These are phyloP conservation scores for Phyllosticta ampelicida DNA, from an alignment of 2,329 filamentous ascomycete genomes.

Conservation along the genomic window DNA sequence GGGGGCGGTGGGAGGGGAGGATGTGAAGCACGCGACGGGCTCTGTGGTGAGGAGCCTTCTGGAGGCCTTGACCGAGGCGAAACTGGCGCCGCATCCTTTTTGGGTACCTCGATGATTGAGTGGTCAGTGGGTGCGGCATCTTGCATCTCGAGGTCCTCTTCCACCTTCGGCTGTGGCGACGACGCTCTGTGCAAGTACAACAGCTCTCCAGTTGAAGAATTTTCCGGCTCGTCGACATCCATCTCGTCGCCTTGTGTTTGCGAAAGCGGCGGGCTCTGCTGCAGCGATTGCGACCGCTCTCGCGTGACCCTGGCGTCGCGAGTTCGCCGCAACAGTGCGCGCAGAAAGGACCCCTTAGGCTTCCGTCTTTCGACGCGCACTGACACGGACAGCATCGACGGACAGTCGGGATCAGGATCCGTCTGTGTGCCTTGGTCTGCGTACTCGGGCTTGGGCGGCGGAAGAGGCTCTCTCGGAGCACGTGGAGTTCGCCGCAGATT, in stretches of 20 bases:
- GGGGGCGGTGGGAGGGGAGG: conserved; percentile 24
- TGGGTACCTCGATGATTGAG: neutral
- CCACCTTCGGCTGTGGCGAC: conserved; percentile 9
- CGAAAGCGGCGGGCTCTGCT: conserved; percentile 11
- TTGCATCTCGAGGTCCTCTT: conserved; percentile 38
- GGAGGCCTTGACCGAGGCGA: conserved; percentile 13
- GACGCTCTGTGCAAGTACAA: conserved; percentile 9
- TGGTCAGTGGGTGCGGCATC: conserved; percentile 23
- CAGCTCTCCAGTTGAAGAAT: conserved; percentile 16
- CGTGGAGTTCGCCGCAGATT: conserved; percentile 18
- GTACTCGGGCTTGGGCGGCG: conserved; percentile 24
- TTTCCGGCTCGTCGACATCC: conserved; percentile 9
- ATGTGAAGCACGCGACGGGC: conserved; percentile 17
- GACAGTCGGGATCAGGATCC: conserved; percentile 31
- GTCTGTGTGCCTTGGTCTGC: conserved; percentile 25
- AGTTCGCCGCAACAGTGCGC: conserved; percentile 27
- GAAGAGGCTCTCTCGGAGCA: conserved; percentile 25
- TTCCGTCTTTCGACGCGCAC: conserved; percentile 21
- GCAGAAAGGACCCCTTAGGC: conserved; percentile 22
- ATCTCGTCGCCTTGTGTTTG: conserved; percentile 3
- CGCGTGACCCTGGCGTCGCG: conserved; percentile 27
- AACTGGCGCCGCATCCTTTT: conserved; percentile 1
- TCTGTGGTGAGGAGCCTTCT: conserved; percentile 15
- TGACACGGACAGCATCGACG: conserved; percentile 21
- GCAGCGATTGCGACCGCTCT: conserved; percentile 27